phyloP scores from a whole-genome alignment of 768 basidiomycete genomes.

The Xerocomus brunneocitrinus region DNA sequence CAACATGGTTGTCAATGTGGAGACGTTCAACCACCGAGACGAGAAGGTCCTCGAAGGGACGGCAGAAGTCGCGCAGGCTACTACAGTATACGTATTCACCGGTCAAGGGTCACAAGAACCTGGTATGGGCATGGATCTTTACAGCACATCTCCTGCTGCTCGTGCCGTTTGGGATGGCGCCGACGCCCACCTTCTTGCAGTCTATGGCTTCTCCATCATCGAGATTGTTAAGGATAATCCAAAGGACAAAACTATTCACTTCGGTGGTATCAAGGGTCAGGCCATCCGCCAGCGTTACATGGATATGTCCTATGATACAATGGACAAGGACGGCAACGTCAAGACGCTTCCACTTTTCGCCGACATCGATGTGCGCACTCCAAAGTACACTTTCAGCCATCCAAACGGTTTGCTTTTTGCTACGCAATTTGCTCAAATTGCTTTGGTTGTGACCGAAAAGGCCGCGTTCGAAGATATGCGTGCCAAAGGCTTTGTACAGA shows the following conservation, averaged over 20 bases:
- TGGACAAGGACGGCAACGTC: slow-evolving; percentile 93
- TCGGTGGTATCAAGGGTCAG: slow-evolving; percentile 98
- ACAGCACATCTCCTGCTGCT: slow-evolving; percentile 87
- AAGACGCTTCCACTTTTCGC: slow-evolving; percentile 95
- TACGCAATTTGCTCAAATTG: slow-evolving; percentile 98
- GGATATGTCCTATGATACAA: slow-evolving; percentile 97
- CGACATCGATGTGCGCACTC: slow-evolving; percentile 92
- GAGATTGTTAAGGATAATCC: slow-evolving; percentile 99
- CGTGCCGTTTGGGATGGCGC: slow-evolving; percentile 97
- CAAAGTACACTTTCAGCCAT: slow-evolving; percentile 97
- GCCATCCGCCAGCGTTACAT: slow-evolving; percentile 98
- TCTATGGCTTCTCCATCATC: slow-evolving; percentile 97
- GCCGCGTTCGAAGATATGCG: slow-evolving; percentile 99
- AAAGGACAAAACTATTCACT: slow-evolving; percentile 97
- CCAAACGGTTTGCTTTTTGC: slow-evolving; percentile 94
- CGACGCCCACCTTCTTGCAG: slow-evolving; percentile 86
- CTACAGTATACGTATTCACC: slow-evolving; percentile 95
- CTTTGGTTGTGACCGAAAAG: slow-evolving; percentile 96
- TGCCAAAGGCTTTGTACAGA: slow-evolving; percentile 90
- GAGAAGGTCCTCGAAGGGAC: slow-evolving; percentile 92
- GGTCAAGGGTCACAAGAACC: slow-evolving; percentile 98
- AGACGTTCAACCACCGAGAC: slow-evolving; percentile 77
- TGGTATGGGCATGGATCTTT: slow-evolving; percentile 99
- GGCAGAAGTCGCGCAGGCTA: slow-evolving; percentile 89
- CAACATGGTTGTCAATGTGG: slow-evolving; percentile 86